Evolutionary conservation across 192 early-diverging fungal genomes (phyloP), one percentile per base, ranked within the genome.

Genomic region (Dimargaris cristalligena): DNA sequence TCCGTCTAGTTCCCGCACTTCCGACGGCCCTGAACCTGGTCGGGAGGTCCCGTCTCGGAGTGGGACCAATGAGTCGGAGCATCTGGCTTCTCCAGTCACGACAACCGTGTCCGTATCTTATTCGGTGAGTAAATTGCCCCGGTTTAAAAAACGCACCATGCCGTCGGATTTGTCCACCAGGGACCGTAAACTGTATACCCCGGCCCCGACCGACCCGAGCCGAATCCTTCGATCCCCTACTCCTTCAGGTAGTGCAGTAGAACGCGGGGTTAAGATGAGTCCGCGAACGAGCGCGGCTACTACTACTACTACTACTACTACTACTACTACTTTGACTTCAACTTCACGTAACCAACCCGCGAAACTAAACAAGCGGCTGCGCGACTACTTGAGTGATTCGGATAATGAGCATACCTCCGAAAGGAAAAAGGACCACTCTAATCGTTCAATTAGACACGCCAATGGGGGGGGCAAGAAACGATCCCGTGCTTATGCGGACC

Each of bases 91-190:
- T 25, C 1, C 1, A 2, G 46, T 1, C n/a, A 6, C 20, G 20
- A 25, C n/a, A 22, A 47, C 25, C 20, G 3, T 6, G 46, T 47
- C 46, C 25, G 46, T 25, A 22, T 47, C 46, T 25, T 47, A 3
- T 47, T 47, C 46, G 6, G 3, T 47, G 46, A 47, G 46, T 25
- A 47, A 25, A 22, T 47, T 47, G 25, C 46, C 46, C 20, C 1
- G 46, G 46, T 47, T 47, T 47, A 47, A 47, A 47, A 47, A 47
- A 6, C 46, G 46, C n/a, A n/a, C n/a, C n/a, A n/a, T n/a, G n/a
- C n/a, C n/a, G n/a, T n/a, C n/a, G n/a, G n/a, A n/a, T n/a, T n/a
- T n/a, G n/a, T n/a, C n/a, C n/a, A n/a, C n/a, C n/a, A n/a, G n/a
- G n/a, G n/a, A n/a, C n/a, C n/a, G n/a, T n/a, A n/a, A n/a, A n/a